Base-by-base conservation (phyloP, 2,329 filamentous ascomycete species). In the Aspergillus hiratsukae region DNA sequence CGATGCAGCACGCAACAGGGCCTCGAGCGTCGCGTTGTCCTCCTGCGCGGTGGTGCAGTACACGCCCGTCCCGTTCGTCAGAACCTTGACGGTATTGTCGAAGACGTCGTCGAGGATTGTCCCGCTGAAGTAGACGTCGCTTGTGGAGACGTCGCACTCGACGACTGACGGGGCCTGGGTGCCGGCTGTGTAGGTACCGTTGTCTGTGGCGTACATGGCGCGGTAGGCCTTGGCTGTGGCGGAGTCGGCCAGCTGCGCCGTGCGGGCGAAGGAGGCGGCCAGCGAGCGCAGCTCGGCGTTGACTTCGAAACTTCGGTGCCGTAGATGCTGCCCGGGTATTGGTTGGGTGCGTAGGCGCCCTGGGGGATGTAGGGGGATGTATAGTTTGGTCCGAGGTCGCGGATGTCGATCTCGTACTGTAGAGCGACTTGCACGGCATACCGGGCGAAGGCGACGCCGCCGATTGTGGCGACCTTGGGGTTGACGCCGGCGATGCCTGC, bases 21-120 rank as follows among this genome's bases (percentile, higher is more conserved):
- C 86, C 63, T 87, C 86, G 1, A 90, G 80, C 0, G 82, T 82
- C 0, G 87, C 87, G 64, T 86, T 89, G 67, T 90, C 87, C 70
- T 90, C 88, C 69, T 90, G 87, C 0, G 87, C 87, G 1, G 82
- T 87, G 72, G 86, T 83, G 75, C 87, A 90, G 73, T 90, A 90
- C 5, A 78, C 70, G 0, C 84, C 86, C 0, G 81, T 83, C 3
- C 86, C 86, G 65, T 89, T 89, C 2, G 87, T 90, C 74, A 85
- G 83, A 0, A 87, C 64, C 0, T 63, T 72, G 3, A 85, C 87
- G 21, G 82, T 87, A 60, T 87, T 85, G 63, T 84, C 85, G 66
- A 90, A 90, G 0, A 83, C 81, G 48, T 83, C 79, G 9, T 82
- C 78, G 2, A 90, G 80, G 21, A 84, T 68, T 0, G 70, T 76